Conservation (phyloP, 805 yeast species). For the Torulaspora quercuum region DNA sequence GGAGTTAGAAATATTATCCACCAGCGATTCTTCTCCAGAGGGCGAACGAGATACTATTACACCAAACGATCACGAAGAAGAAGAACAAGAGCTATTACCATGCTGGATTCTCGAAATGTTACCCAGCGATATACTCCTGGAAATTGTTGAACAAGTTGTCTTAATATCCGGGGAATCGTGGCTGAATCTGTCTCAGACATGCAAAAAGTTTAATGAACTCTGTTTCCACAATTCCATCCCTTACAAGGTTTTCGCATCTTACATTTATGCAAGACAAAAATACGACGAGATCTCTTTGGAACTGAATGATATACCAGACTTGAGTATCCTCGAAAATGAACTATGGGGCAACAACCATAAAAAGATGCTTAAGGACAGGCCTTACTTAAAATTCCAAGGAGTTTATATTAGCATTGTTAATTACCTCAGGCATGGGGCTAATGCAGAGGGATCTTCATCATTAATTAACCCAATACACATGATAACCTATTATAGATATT, state of each 20-base stretch:
- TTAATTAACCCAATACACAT: slow-evolving; percentile 76
- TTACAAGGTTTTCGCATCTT: slow-evolving; percentile 50
- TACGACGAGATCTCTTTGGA: slow-evolving; percentile 46
- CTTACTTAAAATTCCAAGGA: slow-evolving; percentile 77
- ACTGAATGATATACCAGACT: slow-evolving; percentile 37
- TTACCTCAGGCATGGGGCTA: slow-evolving; percentile 79
- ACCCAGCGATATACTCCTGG: slow-evolving; percentile 57
- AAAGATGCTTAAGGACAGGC: slow-evolving; percentile 50
- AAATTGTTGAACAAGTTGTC: slow-evolving; percentile 49
- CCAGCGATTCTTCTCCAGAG: slow-evolving; percentile 6
- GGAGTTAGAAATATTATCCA: slow-evolving; percentile 12
- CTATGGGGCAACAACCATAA: slow-evolving; percentile 42
- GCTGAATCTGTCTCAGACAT: slow-evolving; percentile 58
- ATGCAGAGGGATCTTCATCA: slow-evolving; percentile 58
- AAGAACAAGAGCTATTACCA: slow-evolving; percentile 36
- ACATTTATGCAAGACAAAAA: slow-evolving; percentile 51
- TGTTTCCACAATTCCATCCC: slow-evolving; percentile 51
- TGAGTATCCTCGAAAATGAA: slow-evolving; percentile 38
- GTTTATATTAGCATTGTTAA: slow-evolving; percentile 81
- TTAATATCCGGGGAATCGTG: slow-evolving; percentile 56
- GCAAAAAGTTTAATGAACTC: slow-evolving; percentile 52
- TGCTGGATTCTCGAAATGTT: slow-evolving; percentile 43
- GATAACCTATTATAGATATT: slow-evolving; percentile 83
- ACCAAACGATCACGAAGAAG: slow-evolving; percentile 16
- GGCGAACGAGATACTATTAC: slow-evolving; percentile 12